Conservation (phyloP, 2,329 filamentous ascomycete genomes). For the Lecanicillium sp. region DNA sequence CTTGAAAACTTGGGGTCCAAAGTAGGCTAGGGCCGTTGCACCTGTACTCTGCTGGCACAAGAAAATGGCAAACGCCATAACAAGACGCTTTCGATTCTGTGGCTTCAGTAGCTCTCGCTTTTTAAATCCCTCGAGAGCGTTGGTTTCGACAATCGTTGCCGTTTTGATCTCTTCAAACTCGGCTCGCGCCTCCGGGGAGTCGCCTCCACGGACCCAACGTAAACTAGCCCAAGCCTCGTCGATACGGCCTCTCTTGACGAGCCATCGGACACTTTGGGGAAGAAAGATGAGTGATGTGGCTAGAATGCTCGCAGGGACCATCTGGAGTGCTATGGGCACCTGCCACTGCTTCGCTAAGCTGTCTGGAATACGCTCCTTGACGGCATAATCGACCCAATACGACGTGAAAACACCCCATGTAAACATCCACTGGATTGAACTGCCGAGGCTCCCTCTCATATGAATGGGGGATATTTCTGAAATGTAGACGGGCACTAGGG, state of each 20-base stretch:
- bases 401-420: slow-evolving; percentile 10
- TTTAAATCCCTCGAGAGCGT: slow-evolving; percentile 1
- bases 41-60: slow-evolving; percentile 16
- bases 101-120: not conserved
- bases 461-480: slow-evolving; percentile 6
- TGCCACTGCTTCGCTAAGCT: slow-evolving; percentile 37
- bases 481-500: slow-evolving; percentile 22
- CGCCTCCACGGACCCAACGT: slow-evolving; percentile 38
- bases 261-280: slow-evolving; percentile 41
- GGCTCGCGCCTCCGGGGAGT: slow-evolving; percentile 22
- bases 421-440: slow-evolving; percentile 3
- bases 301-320: slow-evolving; percentile 36
- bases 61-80: not conserved
- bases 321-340: slow-evolving; percentile 44
- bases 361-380: slow-evolving; percentile 10
- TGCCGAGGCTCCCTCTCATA: slow-evolving; percentile 4
- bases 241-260: slow-evolving; percentile 34
- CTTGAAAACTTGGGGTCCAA: slow-evolving; percentile 20
- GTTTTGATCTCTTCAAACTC: slow-evolving; percentile 43
- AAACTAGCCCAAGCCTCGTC: slow-evolving; percentile 38
- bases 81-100: not conserved
- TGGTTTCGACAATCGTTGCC: slow-evolving; percentile 35
- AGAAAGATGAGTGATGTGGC: slow-evolving; percentile 39
- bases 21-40: slow-evolving; percentile 23
- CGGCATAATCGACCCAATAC: slow-evolving; percentile 11